phyloP scores from a whole-genome alignment of 2,329 filamentous ascomycete species.

The Coleophoma crateriformis region DNA sequence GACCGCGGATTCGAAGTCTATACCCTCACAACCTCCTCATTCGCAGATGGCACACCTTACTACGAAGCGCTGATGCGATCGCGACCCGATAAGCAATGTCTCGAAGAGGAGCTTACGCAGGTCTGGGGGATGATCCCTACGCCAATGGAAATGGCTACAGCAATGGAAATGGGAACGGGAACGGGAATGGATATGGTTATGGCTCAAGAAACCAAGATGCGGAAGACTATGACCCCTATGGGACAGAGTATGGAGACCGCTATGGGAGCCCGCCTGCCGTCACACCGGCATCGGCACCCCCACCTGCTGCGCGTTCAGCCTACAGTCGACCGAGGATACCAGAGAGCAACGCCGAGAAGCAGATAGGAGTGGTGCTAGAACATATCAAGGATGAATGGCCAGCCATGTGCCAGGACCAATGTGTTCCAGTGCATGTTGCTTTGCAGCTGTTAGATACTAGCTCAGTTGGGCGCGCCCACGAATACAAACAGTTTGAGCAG shows the following conservation, averaged over 20 bases:
- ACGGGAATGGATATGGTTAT: conserved; percentile 17
- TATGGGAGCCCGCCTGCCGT: conserved; percentile 19
- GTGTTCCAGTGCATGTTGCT: conserved; percentile 90
- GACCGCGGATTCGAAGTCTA: too few relatives aligned
- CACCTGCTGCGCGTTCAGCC: conserved; percentile 11
- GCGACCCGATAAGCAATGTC: too few relatives aligned
- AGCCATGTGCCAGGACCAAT: conserved; percentile 82
- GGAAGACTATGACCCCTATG: conserved; percentile 26
- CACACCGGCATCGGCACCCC: conserved; percentile 5
- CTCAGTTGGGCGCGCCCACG: conserved; percentile 85
- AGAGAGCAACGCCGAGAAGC: conserved; percentile 23
- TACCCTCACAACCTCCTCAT: too few relatives aligned
- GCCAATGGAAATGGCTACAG: conserved; percentile 10
- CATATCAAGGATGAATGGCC: conserved; percentile 88
- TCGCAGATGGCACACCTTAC: too few relatives aligned
- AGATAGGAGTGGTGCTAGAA: conserved; percentile 53
- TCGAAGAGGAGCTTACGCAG: conserved; percentile 13
- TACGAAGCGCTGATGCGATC: too few relatives aligned
- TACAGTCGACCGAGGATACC: conserved; percentile 13
- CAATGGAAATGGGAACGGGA: conserved; percentile 13
- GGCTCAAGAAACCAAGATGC: conserved; percentile 12
- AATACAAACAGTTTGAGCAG: conserved; percentile 77
- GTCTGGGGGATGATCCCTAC: conserved; percentile 23
- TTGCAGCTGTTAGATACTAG: conserved; percentile 90
- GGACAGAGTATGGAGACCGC: conserved; percentile 19